These are phyloP conservation scores for Keithomyces neogunnii DNA, from an alignment of 2,329 filamentous ascomycete species.

Conservation along the genomic window DNA sequence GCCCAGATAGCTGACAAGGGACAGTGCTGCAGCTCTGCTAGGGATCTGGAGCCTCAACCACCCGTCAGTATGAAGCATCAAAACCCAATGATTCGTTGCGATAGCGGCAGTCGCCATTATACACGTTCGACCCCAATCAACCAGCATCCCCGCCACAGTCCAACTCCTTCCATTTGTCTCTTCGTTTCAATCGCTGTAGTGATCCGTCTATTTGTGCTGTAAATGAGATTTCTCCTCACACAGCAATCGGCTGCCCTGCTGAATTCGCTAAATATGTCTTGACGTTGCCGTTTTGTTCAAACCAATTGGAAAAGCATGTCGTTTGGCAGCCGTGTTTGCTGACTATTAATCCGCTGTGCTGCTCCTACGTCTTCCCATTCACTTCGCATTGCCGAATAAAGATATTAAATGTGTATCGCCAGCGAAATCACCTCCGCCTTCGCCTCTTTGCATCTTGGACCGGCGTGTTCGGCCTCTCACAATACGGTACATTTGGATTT, in stretches of 20 bases:
- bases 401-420: constrained; percentile 4
- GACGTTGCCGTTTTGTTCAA: background rate
- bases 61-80: background rate
- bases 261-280: background rate
- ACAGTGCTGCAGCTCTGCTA: too few species aligned
- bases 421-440: background rate
- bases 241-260: background rate
- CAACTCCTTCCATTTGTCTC: background rate
- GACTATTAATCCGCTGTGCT: background rate
- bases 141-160: too few species aligned
- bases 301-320: background rate
- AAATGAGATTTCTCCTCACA: background rate
- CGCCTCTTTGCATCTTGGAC: background rate
- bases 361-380: constrained; percentile 1
- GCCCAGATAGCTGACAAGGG: too few species aligned
- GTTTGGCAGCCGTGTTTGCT: background rate
- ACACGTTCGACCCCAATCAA: too few species aligned
- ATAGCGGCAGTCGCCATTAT: too few species aligned
- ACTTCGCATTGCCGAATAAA: constrained; percentile 2
- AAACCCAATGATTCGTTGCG: too few species aligned
- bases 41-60: too few species aligned
- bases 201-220: constrained; percentile 6
- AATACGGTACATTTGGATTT: constrained; percentile 63
- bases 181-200: background rate
- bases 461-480: constrained; percentile 28